Base-by-base conservation (phyloP, 495 filamentous ascomycete genomes). In the Evernia prunastri region DNA sequence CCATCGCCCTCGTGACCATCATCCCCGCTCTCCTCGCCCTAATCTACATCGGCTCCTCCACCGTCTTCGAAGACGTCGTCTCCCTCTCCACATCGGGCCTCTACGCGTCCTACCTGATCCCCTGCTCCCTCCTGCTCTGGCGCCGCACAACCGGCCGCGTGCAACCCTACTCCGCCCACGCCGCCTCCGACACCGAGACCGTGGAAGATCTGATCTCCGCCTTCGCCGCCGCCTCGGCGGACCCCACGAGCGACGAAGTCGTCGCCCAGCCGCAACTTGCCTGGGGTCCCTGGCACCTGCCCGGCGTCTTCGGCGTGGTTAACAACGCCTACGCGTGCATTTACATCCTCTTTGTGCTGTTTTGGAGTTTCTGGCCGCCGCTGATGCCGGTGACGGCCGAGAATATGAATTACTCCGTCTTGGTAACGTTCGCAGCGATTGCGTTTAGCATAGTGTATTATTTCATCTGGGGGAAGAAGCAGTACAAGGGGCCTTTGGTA, bases 41-140 rank as follows among this genome's bases (percentile, higher is more conserved):
- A 20, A 81, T 84, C 68, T 83, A 82, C 66, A 79, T 85, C 56
- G 79, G 79, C 56, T 82, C 80, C 4, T 39, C 72, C 15, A 75
- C 77, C 7, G 78, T 80, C 23, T 72, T 84, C 45, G 74, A 74
- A 53, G 78, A 77, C 57, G 78, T 82, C 25, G 68, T 79, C 39
- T 80, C 81, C 3, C 69, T 84, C 40, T 75, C 72, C 20, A 77
- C 72, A 54, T 79, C 68, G 8, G 73, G 75, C 20, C 69, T 73
- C 36, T 74, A 73, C 70, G 76, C 77, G 7, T 81, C 82, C 11
- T 85, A 84, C 58, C 77, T 81, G 31, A 71, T 84, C 9, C 73
- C 77, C 2, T 80, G 82, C 58, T 70, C 69, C 25, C 81, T 80
- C 63, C 75, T 84, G 6, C 39, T 79, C 2, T 64, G 78, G 47